A percentile compares a stretch with the other conserved stretches of the same genome.
Conservation (phyloP, 805 yeast genomes). For the Metschnikowia matae region DNA sequence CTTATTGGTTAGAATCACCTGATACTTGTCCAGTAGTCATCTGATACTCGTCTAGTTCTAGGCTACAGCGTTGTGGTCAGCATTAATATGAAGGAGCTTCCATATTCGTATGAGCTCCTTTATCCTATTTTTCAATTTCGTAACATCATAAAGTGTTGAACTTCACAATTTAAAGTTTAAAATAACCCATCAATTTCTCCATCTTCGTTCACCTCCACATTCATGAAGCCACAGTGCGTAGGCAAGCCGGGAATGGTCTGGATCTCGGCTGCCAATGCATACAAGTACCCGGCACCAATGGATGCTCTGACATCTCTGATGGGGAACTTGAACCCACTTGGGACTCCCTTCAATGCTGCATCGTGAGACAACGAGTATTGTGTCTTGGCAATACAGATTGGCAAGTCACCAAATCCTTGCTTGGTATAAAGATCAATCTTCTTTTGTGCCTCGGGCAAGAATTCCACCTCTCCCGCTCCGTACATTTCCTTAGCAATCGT, state of each 20-base stretch:
- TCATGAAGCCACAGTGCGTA: constrained; percentile 83
- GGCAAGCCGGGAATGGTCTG: constrained; percentile 86
- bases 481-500: constrained; percentile 72
- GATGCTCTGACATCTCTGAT: constrained; percentile 75
- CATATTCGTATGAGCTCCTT: not conserved
- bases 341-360: constrained; percentile 78
- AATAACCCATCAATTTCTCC: constrained; percentile 83
- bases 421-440: constrained; percentile 64
- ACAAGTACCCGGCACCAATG: constrained; percentile 80
- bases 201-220: constrained; percentile 73
- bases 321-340: constrained; percentile 74
- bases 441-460: constrained; percentile 63
- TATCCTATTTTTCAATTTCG: constrained; percentile 7
- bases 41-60: too few species aligned
- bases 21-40: too few species aligned
- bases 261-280: constrained; percentile 81
- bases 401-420: constrained; percentile 75
- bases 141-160: constrained; percentile 22
- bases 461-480: constrained; percentile 70
- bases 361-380: constrained; percentile 83
- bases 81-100: too few species aligned
- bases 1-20: too few species aligned
- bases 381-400: constrained; percentile 82
- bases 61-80: too few species aligned
- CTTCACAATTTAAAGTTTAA: constrained; percentile 24